Base-by-base conservation (phyloP, 164 flowering plant genomes). In the Vitis amurensis region DNA sequence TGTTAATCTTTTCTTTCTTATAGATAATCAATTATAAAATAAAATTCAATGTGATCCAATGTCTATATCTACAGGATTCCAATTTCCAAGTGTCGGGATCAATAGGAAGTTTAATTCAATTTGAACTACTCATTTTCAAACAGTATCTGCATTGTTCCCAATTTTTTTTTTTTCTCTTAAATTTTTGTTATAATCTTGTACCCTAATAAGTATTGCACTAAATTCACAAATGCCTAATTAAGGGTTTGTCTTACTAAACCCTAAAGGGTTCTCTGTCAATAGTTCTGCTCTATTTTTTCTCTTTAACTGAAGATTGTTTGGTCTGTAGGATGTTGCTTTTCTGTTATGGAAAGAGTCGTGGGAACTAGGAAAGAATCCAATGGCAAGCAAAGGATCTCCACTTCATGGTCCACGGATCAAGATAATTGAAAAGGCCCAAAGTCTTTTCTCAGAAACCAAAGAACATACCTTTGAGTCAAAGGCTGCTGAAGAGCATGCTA, bases 401-500 rank as follows among this genome's bases (percentile, higher is more conserved):
- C 91, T 95, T 71, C 93, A 94, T 78, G 92, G 93, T 62, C 99
- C 97, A 69, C 99, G 98, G 67, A 85, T 88, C 62, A 95, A 91
- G 74, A 85, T 90, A 55, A 86, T 91, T 73, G 99, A 95, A 79
- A 87, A 95, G 80, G 86, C 97, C 64, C 95, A 85, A 0, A 72
- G 67, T 71, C 91, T 91, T 59, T 92, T 94, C 64, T 63, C 91
- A 55, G 95, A 92, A 66, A 88, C 97, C 27, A 94, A 88, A 76
- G 99, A 92, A 64, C 91, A 92, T 68, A 71, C 69, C 0, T 92
- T 94, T 72, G 99, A 94, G 82, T 81, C 97, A 48, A 94, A 92
- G 79, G 97, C 97, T 61, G 97, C 97, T 66, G 97, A 94, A 77
- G 99, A 94, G 80, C 99, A 94, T 86, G 92, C 97, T 59, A 94